phyloP scores from a whole-genome alignment of 164 flowering plant species.

The Stephania yunnanensis region DNA sequence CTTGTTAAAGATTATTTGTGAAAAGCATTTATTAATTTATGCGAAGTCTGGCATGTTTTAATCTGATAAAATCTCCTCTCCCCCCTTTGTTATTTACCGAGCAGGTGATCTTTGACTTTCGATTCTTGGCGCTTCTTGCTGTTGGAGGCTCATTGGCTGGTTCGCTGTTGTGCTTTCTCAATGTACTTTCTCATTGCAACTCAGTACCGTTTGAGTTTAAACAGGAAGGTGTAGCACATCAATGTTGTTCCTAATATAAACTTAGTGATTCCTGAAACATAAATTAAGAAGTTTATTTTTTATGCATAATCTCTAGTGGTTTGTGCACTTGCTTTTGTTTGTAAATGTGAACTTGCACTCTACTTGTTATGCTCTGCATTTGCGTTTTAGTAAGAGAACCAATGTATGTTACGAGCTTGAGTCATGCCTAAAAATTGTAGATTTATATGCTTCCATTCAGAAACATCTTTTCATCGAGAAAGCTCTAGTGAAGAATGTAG shows the following conservation, averaged over 20 bases:
- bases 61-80: not conserved
- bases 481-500: not conserved
- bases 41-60: not conserved
- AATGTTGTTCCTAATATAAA: not conserved
- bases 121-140: constrained; percentile 96
- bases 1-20: not conserved
- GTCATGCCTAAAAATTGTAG: too few relatives aligned
- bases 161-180: constrained; percentile 83
- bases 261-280: constrained; percentile 1
- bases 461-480: not conserved
- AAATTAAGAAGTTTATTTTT: not conserved
- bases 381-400: not conserved
- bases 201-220: not conserved
- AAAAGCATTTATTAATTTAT: not conserved
- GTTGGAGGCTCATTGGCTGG: constrained; percentile 95
- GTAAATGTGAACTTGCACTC: not conserved
- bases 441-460: not conserved
- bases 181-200: constrained; percentile 22
- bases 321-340: not conserved
- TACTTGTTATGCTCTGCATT: not conserved
- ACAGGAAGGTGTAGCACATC: not conserved
- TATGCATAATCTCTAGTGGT: not conserved
- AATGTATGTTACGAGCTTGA: too few relatives aligned
- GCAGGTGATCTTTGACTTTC: constrained; percentile 79
- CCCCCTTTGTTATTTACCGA: constrained; percentile 11